Base-by-base conservation (phyloP, 2,329 filamentous ascomycete species). In the Fusarium setosum region DNA sequence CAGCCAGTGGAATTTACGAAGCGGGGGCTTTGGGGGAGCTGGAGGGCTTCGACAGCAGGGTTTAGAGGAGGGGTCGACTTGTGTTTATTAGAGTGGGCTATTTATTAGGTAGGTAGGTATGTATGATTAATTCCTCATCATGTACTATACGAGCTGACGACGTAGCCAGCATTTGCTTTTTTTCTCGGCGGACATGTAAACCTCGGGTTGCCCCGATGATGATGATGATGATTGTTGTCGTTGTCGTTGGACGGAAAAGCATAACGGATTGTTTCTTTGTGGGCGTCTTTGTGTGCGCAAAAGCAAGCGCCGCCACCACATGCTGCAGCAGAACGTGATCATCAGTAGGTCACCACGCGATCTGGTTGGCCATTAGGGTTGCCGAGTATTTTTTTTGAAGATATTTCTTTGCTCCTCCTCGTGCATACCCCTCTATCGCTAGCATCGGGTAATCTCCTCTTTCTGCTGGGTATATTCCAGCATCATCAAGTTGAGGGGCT, bases 41-140 rank as follows among this genome's bases (percentile, higher is more conserved):
- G 63, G 65, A 68, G 66, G 70, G 65, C 58, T 71, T 72, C 54
- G 48, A 65, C 61, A 58, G 52, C 63, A 67, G 63, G 63, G 63
- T 67, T 66, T 61, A 56, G 58, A 69, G 60, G 60, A 70, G 59
- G 66, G 63, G 61, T 29, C 24, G 37, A 26, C 38, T 21, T 29
- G 24, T 15, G 21, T n/a, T 37, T 21, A 38, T n/a, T n/a, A 13
- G 21, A 23, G 50, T 31, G 45, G 35, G 31, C 61, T 59, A 58
- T 63, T 61, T n/a, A n/a, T n/a, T n/a, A n/a, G n/a, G 54, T 63
- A 26, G 24, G 13, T 31, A 38, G 34, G 7, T 42, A 40, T 23
- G n/a, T 41, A 32, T 52, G 24, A 31, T 42, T 23, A 41, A 34
- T 34, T 42, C 24, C 29, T 35, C 26, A 15, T 20, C 35, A 26